These are phyloP conservation scores for Aspergillus biplanus DNA, from an alignment of 495 filamentous ascomycete genomes.

Conservation along the genomic window DNA sequence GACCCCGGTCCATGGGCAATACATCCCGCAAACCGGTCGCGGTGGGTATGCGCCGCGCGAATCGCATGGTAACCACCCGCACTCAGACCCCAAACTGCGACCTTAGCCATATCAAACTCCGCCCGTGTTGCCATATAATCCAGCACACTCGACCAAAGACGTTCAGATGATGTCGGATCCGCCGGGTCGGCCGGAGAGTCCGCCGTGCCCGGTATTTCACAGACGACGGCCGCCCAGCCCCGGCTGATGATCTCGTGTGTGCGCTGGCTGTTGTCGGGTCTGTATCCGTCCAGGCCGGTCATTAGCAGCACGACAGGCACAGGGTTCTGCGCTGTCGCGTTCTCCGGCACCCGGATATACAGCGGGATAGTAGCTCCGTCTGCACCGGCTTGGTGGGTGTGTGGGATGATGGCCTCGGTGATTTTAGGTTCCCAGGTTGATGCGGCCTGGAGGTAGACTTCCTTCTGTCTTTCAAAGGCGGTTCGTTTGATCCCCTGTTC, in stretches of 20 bases:
- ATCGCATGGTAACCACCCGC: slow-evolving; percentile 79
- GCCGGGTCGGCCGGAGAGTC: slow-evolving; percentile 70
- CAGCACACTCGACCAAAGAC: slow-evolving; percentile 60
- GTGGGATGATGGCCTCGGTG: slow-evolving; percentile 63
- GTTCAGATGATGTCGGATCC: slow-evolving; percentile 55
- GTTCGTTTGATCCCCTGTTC: slow-evolving; percentile 53
- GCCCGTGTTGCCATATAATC: slow-evolving; percentile 64
- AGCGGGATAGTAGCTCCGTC: slow-evolving; percentile 66
- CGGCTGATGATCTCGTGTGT: slow-evolving; percentile 65
- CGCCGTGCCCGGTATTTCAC: slow-evolving; percentile 80
- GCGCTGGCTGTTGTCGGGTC: slow-evolving; percentile 76
- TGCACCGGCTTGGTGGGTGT: slow-evolving; percentile 47
- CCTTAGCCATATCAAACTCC: slow-evolving; percentile 61
- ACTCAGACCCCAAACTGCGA: slow-evolving; percentile 75
- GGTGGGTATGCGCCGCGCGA: slow-evolving; percentile 72
- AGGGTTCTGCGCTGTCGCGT: slow-evolving; percentile 40
- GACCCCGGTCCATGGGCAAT: slow-evolving; percentile 74
- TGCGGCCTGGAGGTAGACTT: slow-evolving; percentile 63
- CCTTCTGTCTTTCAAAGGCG: slow-evolving; percentile 71
- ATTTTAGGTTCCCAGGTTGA: slow-evolving; percentile 57
- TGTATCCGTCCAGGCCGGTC: slow-evolving; percentile 78
- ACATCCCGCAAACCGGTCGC: slow-evolving; percentile 56
- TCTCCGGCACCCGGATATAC: slow-evolving; percentile 62
- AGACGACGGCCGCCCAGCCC: slow-evolving; percentile 63
- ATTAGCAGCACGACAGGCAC: slow-evolving; percentile 69